Conservation (phyloP, 139 green algal species). For the Ulvella scutata region DNA sequence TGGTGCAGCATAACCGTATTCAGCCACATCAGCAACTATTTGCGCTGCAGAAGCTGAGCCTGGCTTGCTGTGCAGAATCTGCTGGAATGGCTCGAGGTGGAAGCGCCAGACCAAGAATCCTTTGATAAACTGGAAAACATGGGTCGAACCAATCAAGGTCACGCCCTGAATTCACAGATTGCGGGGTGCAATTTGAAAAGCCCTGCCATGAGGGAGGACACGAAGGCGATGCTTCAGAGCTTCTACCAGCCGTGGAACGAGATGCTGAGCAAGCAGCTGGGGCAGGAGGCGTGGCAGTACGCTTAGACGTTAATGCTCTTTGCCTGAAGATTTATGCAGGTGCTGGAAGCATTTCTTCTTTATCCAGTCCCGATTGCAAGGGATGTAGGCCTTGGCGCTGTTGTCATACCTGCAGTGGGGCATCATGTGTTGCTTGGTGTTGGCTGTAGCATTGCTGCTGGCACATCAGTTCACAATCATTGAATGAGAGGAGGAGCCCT, state of each 20-base stretch:
- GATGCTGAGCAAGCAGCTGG: neutral
- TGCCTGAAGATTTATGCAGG: neutral
- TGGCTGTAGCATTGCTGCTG: no score
- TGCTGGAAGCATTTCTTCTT: conserved; percentile 4
- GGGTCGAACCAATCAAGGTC: neutral
- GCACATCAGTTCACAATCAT: no score
- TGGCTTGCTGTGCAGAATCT: neutral
- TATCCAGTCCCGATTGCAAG: neutral
- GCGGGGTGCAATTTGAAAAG: neutral
- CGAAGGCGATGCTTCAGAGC: neutral
- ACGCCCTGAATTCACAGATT: neutral
- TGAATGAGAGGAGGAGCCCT: neutral
- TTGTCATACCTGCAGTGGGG: conserved; percentile 1
- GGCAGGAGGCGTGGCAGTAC: no score
- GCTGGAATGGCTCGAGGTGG: neutral
- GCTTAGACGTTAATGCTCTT: no score
- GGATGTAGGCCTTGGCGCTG: neutral
- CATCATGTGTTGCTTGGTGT: no score
- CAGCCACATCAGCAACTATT: no score
- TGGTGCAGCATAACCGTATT: no score
- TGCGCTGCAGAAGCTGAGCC: no score
- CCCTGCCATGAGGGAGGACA: neutral
- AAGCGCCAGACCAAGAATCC: neutral
- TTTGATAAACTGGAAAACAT: neutral
- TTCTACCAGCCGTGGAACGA: neutral